Base-by-base conservation (phyloP, 2,329 filamentous ascomycete species). In the Epichloe amarillans region DNA sequence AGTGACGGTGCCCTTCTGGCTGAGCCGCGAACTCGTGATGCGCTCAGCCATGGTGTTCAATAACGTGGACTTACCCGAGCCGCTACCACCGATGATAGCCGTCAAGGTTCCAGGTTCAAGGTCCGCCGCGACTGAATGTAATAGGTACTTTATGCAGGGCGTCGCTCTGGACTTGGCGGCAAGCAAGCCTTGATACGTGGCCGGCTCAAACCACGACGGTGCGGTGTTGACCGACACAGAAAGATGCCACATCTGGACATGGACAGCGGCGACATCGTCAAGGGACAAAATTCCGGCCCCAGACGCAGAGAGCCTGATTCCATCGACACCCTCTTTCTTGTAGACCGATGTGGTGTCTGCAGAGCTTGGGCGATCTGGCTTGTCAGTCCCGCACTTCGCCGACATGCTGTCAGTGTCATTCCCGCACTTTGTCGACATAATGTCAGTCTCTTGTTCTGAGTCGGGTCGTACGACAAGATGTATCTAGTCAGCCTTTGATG, bases 31-130 rank as follows among this genome's bases (percentile, higher is more conserved):
- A 57, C 76, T 79, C n/a, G 73, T 71, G 62, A 88, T 79, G 36
- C 85, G 76, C 56, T 84, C 79, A 11, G 85, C 82, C 67, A 88
- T 75, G 19, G 81, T 77, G 61, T 88, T 89, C 36, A 89, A 69
- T 52, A 86, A 66, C 0, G 81, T 84, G 3, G 82, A 86, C 67
- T 88, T 88, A 0, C 84, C 84, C 2, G 80, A 84, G 19, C 85
- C 84, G 59, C 81, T 84, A 3, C 84, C 83, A 10, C 85, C 85
- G 52, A 89, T 80, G 49, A 89, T 88, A 8, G 85, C 85, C 0
- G 84, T 88, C 40, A 90, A 65, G 3, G 79, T 83, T 3, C 85
- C 83, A 7, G 77, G 74, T 3, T 72, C 71, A 61, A 88, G 75
- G 23, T 79, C 74, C 2, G 83, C 83, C 55, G 76, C 76, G 44